Evolutionary conservation across 768 basidiomycete genomes (phyloP).

Genomic region (Dioszegia crocea): DNA sequence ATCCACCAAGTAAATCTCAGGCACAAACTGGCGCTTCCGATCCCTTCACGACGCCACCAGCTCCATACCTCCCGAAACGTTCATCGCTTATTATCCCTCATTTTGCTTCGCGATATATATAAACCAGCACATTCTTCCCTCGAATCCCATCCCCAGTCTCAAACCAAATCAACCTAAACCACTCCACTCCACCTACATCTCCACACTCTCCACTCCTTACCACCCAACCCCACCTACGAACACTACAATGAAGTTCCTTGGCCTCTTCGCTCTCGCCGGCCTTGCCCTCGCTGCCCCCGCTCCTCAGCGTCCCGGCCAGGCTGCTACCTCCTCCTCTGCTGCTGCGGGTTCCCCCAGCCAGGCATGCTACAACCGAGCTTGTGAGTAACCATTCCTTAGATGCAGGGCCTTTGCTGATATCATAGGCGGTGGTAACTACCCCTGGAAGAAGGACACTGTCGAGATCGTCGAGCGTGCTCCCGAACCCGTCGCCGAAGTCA

Average conservation of each 20-base stretch:
- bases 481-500: constrained; percentile 11
- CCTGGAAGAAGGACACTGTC: constrained; percentile 29
- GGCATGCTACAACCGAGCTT: constrained; percentile 8
- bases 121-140: background rate
- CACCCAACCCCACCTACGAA: background rate
- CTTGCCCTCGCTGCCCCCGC: constrained; percentile 42
- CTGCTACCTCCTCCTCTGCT: constrained; percentile 2
- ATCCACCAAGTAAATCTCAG: background rate
- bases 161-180: background rate
- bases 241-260: constrained; percentile 42
- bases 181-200: background rate
- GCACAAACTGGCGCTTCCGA: background rate
- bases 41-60: background rate
- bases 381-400: background rate
- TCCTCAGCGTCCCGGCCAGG: constrained; percentile 12
- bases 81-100: background rate
- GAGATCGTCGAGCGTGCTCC: constrained; percentile 14
- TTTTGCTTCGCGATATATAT: background rate
- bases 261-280: constrained; percentile 33
- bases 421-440: constrained; percentile 19
- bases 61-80: background rate
- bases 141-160: background rate
- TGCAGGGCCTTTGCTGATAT: background rate
- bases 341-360: constrained; percentile 12
- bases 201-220: background rate